Evolutionary conservation across 176 grass and related monocot species (phyloP), one percentile per base, ranked within the genome.

Genomic region (Oryza longistaminata): DNA sequence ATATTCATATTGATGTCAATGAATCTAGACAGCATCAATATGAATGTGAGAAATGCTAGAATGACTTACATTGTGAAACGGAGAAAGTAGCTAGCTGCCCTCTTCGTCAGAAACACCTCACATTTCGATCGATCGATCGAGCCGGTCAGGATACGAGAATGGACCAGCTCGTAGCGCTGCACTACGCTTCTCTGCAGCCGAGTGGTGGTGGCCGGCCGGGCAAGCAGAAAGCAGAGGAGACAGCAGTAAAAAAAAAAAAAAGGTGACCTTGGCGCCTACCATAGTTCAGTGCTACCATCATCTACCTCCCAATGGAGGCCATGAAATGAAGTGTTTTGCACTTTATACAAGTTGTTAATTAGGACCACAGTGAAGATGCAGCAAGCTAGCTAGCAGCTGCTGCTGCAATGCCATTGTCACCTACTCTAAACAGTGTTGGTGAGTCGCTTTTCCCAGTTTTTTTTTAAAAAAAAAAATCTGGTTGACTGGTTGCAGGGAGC

Each of bases 401-500:
- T n/a, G n/a, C 52, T 62, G 58, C 21, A 24, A 24, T 24, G 58
- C 17, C 58, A 16, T 13, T n/a, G 67, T 9, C 64, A 87, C 46
- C 70, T 17, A 75, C 78, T 3, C 55, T 50, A 25, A n/a, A 27
- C 87, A 81, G 7, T 62, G 6, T 2, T 44, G 86, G 40, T 64
- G 4, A 6, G n/a, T 70, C 24, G n/a, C 77, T 81, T 87, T 81
- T 25, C 42, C 19, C n/a, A n/a, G n/a, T 40, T 50, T 43, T 43
- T 50, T n/a, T 43, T 50, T 76, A 0, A 0, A 3, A 29, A 29
- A 29, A 29, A 31, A 31, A 31, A 81, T 68, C 39, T 64, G 70
- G 62, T 80, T 85, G 81, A 85, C 87, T 5, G 70, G 34, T 15
- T 61, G 46, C 70, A 7, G 46, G 11, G 15, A 42, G 13, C 26